phyloP scores from a whole-genome alignment of 441 rosid genomes.

The Brassica hybrid region DNA sequence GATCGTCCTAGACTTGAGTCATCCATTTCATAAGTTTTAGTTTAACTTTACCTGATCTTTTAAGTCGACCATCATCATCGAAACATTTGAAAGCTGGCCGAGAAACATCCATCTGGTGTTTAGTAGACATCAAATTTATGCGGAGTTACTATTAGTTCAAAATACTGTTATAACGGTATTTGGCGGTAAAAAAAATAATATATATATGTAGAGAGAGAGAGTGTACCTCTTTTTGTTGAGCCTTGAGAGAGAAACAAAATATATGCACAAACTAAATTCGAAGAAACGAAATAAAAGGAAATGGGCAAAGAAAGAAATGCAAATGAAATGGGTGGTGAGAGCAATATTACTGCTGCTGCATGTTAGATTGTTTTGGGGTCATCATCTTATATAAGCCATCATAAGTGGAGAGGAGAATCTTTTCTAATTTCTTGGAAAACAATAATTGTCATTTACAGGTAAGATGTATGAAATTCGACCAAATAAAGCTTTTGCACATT shows the following conservation, averaged over 20 bases:
- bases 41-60: constrained; percentile 62
- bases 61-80: constrained; percentile 80
- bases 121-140: constrained; percentile 17
- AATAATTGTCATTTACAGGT: constrained; percentile 18
- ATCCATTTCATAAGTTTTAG: not conserved
- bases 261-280: not conserved
- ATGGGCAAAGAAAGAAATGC: constrained; percentile 16
- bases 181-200: constrained; percentile 26
- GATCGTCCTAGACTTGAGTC: not conserved
- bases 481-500: constrained; percentile 5
- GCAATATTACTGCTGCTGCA: constrained; percentile 34
- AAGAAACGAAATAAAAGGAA: not conserved
- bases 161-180: constrained; percentile 8
- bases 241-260: not conserved
- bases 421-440: not conserved
- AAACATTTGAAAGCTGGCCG: constrained; percentile 58
- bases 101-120: constrained; percentile 37
- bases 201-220: not conserved
- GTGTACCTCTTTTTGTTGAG: constrained; percentile 25
- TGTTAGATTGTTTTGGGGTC: constrained; percentile 29
- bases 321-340: constrained; percentile 26
- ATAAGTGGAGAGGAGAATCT: constrained; percentile 36
- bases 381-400: constrained; percentile 39
- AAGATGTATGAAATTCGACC: constrained; percentile 23
- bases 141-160: not conserved